These are phyloP conservation scores for Stevia rebaudiana DNA, from an alignment of 140 eudicot genomes.

Conservation along the genomic window DNA sequence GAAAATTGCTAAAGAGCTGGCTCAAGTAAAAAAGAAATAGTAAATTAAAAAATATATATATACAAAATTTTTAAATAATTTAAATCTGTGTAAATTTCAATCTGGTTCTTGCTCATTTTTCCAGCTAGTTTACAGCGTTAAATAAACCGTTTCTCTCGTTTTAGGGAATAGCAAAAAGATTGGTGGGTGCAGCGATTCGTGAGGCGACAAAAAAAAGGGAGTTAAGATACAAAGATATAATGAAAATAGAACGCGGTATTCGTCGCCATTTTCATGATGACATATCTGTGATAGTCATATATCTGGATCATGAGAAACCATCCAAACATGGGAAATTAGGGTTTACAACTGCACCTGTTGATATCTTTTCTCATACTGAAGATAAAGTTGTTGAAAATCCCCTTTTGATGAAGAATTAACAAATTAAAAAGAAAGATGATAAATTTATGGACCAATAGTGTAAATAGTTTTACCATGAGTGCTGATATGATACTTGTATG, in stretches of 20 bases:
- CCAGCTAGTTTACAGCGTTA: too few relatives aligned
- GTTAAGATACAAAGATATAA: constrained; percentile 66
- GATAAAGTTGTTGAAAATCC: constrained; percentile 42
- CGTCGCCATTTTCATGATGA: constrained; percentile 85
- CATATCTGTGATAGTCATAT: constrained; percentile 73
- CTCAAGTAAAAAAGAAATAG: too few relatives aligned
- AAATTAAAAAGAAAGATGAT: background rate
- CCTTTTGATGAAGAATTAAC: constrained; percentile 17
- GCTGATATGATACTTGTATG: constrained; percentile 15
- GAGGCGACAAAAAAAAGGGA: constrained; percentile 89
- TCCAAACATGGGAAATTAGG: constrained; percentile 31
- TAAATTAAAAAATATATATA: too few relatives aligned
- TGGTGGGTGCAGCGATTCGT: constrained; percentile 68
- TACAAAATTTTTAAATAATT: too few relatives aligned
- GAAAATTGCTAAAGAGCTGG: too few relatives aligned
- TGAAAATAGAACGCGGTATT: constrained; percentile 65
- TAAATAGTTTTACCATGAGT: constrained; percentile 26
- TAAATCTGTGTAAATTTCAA: too few relatives aligned
- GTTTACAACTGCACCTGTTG: constrained; percentile 47
- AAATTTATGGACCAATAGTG: background rate
- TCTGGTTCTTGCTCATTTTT: too few relatives aligned
- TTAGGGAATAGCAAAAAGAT: constrained; percentile 93
- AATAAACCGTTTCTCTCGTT: too few relatives aligned
- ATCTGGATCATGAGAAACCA: constrained; percentile 52
- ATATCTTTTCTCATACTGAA: constrained; percentile 42